Evolutionary conservation across 495 filamentous ascomycete genomes (phyloP).

Genomic region (Talaromyces ruber): DNA sequence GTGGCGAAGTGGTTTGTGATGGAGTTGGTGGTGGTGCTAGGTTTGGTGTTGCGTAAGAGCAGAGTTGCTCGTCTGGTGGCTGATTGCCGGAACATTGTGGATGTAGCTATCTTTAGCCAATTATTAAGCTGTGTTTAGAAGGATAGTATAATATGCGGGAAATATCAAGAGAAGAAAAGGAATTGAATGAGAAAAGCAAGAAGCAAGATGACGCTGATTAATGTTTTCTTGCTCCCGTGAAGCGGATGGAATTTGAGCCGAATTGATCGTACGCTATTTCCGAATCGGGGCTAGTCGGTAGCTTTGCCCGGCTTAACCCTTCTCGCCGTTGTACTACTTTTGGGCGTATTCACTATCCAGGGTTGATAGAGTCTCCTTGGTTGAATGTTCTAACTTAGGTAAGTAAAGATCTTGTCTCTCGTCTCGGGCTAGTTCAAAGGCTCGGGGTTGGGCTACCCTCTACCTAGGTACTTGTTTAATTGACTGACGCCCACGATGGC

Average conservation of each 20-base stretch:
- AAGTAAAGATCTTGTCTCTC: not conserved
- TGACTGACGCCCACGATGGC: too few species aligned
- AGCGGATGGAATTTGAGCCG: not conserved
- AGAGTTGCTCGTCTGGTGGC: conserved; percentile 2
- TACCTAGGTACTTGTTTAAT: too few species aligned
- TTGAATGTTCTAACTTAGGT: not conserved
- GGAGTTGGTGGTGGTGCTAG: conserved; percentile 4
- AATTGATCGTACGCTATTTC: not conserved
- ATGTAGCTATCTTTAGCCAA: not conserved
- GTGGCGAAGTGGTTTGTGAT: conserved; percentile 26
- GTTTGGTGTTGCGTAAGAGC: conserved; percentile 3
- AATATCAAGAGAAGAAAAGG: not conserved
- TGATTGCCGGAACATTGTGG: conserved; percentile 5
- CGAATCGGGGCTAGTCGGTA: not conserved
- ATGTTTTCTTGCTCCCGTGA: not conserved
- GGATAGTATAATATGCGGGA: not conserved
- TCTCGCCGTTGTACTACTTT: not conserved
- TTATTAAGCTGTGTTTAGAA: not conserved
- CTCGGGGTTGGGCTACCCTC: too few species aligned
- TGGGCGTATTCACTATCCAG: not conserved
- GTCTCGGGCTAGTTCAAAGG: too few species aligned
- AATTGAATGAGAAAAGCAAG: not conserved
- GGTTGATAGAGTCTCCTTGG: not conserved
- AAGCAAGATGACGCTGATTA: not conserved
- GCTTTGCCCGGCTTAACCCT: not conserved